A percentile compares a stretch with the other conserved stretches of the same genome.
Evolutionary conservation across 176 grass and related monocot species (phyloP).

Genomic region (Urochloa ruziziensis): DNA sequence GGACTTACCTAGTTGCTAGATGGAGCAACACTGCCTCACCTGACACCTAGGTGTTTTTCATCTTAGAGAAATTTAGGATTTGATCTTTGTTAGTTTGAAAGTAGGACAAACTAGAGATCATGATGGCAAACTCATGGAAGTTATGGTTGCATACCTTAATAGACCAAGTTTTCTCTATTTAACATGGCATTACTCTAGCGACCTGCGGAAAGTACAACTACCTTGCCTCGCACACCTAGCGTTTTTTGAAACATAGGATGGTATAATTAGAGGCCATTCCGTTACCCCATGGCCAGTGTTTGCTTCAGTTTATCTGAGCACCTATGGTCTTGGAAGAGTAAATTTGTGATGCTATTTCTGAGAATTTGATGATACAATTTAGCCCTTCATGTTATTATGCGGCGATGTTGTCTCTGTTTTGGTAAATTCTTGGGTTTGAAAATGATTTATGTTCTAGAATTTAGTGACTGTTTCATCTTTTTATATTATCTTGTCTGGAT

Average conservation of each 20-base stretch:
- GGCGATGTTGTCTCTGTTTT: neutral
- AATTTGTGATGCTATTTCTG: slow-evolving; percentile 14
- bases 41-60: neutral
- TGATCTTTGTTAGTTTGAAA: neutral
- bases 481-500: neutral
- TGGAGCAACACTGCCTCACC: too few relatives aligned
- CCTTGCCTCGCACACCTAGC: neutral
- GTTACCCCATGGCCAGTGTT: slow-evolving; percentile 8
- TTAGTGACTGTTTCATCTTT: neutral
- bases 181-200: neutral
- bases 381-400: neutral
- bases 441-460: neutral
- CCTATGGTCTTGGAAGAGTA: slow-evolving; percentile 8
- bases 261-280: neutral
- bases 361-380: slow-evolving; percentile 30
- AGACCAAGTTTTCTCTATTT: neutral
- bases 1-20: neutral
- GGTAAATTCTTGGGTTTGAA: neutral
- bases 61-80: neutral
- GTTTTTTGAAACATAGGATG: neutral
- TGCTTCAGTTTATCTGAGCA: slow-evolving; percentile 19
- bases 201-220: neutral
- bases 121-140: neutral
- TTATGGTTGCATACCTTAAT: neutral
- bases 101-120: neutral